Percentiles rank a stretch among this genome's conserved stretches.
Conservation (phyloP, 192 early-diverging fungal species). For the Piromyces finnis region DNA sequence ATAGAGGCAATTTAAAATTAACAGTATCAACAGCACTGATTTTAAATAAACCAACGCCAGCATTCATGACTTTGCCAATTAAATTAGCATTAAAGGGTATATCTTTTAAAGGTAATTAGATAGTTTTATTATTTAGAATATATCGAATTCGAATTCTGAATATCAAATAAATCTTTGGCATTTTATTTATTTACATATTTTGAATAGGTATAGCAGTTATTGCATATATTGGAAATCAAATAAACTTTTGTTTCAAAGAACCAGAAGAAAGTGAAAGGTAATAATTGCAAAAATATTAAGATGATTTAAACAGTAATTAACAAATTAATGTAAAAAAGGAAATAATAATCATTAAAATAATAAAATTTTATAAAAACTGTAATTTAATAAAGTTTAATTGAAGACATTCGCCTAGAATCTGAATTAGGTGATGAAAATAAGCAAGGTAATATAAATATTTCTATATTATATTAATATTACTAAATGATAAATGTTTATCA, state of each 20-base stretch:
- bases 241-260: slow-evolving; percentile 56
- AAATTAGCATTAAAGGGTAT: slow-evolving; percentile 46
- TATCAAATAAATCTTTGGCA: too few species aligned
- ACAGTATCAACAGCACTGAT: slow-evolving; percentile 44
- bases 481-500: too few species aligned
- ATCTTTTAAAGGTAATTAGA: slow-evolving; percentile 37
- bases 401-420: slow-evolving; percentile 36
- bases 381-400: slow-evolving; percentile 37
- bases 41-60: slow-evolving; percentile 56
- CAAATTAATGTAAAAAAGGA: too few species aligned
- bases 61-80: slow-evolving; percentile 57
- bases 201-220: slow-evolving; percentile 48
- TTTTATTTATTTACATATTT: too few species aligned
- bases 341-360: too few species aligned
- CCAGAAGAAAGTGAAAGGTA: slow-evolving; percentile 22
- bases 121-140: too few species aligned
- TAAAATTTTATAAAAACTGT: too few species aligned
- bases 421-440: slow-evolving; percentile 30
- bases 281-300: too few species aligned
- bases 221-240: slow-evolving; percentile 36
- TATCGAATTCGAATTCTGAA: too few species aligned
- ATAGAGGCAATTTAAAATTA: slow-evolving; percentile 56
- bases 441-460: slow-evolving; percentile 27
- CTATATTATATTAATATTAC: too few species aligned
- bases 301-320: too few species aligned